A percentile compares a stretch with the other conserved stretches of the same genome.
Conservation (phyloP, 257 asterid species). For the Datura wrightii region DNA sequence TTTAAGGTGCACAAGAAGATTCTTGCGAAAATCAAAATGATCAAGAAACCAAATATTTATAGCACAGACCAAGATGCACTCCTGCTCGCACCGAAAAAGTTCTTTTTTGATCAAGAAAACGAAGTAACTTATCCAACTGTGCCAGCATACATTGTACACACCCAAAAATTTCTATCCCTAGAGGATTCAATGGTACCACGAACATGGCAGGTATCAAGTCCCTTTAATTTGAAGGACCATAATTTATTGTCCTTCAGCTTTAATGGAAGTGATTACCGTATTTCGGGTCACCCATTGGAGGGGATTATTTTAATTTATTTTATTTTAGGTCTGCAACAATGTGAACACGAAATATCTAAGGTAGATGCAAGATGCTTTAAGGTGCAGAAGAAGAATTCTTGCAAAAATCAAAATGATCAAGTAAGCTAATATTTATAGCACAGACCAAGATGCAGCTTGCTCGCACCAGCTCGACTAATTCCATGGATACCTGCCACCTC, state of each 20-base stretch:
- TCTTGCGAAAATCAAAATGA: not conserved
- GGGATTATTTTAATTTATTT: not conserved
- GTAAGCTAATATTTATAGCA: not conserved
- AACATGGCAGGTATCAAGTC: not conserved
- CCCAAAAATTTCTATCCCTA: not conserved
- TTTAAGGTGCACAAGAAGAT: constrained; percentile 3
- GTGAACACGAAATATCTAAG: not conserved
- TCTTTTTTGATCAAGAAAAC: not conserved
- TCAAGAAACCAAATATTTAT: not conserved
- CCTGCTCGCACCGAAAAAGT: constrained; percentile 7
- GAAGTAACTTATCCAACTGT: no score
- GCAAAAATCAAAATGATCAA: not conserved
- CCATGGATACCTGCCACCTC: no score
- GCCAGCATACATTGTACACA: no score
- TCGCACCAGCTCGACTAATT: not conserved
- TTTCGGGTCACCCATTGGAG: no score
- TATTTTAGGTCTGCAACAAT: not conserved
- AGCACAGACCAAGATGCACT: not conserved
- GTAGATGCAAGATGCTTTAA: constrained; percentile 24
- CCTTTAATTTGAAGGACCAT: no score
- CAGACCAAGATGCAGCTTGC: not conserved
- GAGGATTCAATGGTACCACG: not conserved
- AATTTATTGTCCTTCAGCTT: no score
- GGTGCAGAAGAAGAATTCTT: not conserved
- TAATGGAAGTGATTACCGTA: no score